Evolutionary conservation across 2,329 filamentous ascomycete genomes (phyloP).

Genomic region (Fusarium caatingaense): DNA sequence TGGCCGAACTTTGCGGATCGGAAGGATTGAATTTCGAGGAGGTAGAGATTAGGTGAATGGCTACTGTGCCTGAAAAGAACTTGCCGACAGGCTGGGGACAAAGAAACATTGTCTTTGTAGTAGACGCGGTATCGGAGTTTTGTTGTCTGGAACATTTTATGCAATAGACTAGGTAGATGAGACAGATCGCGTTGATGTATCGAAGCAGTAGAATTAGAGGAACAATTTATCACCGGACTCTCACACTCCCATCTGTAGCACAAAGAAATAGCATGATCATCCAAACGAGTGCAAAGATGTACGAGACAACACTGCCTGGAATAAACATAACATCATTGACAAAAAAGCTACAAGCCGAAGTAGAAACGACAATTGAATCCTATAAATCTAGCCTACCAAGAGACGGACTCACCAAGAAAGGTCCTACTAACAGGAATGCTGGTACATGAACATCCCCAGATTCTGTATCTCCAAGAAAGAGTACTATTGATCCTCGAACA

Average conservation of each 20-base stretch:
- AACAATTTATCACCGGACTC: neutral
- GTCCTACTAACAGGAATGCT: no score
- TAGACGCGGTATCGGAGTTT: neutral
- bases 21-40: fast-evolving
- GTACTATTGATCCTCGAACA: no score
- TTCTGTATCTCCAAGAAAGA: no score
- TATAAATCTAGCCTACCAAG: neutral
- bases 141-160: no score
- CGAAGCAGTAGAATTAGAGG: neutral
- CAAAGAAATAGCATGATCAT: neutral
- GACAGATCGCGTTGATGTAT: neutral
- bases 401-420: no score
- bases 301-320: no score
- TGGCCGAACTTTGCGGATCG: no score
- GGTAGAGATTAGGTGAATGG: neutral
- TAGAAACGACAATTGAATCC: constrained; percentile 37
- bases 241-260: neutral
- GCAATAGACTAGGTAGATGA: no score
- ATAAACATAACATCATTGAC: constrained; percentile 14
- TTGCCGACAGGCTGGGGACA: no score
- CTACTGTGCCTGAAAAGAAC: no score
- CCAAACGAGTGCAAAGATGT: neutral
- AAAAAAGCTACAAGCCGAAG: constrained; percentile 30
- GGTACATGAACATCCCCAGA: no score
- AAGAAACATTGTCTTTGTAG: neutral